Percentiles rank a stretch among this genome's conserved stretches.
Conservation (phyloP, 2,329 filamentous ascomycete species). For the Aspergillus costaricaensis region DNA sequence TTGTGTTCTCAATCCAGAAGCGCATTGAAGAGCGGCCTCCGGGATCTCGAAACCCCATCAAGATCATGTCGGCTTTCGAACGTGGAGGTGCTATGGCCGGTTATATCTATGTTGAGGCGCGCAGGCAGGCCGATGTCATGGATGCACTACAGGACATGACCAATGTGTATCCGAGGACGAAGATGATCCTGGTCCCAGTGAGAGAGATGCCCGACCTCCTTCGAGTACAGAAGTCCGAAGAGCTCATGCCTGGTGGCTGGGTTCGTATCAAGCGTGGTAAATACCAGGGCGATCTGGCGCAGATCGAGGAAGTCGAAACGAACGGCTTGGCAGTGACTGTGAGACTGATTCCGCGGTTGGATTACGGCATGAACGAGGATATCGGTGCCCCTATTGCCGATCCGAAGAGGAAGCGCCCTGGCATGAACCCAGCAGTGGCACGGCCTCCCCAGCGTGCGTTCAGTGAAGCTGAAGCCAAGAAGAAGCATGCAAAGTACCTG, state of each 20-base stretch:
- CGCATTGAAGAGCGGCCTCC: constrained; percentile 74
- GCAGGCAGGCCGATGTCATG: constrained; percentile 81
- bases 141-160: constrained; percentile 79
- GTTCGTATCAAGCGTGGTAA: constrained; percentile 82
- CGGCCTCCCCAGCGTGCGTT: constrained; percentile 87
- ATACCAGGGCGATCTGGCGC: constrained; percentile 85
- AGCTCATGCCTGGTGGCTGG: constrained; percentile 84
- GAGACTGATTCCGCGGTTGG: constrained; percentile 83
- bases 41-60: constrained; percentile 75
- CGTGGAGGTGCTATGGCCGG: constrained; percentile 87
- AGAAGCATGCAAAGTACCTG: constrained; percentile 71
- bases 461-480: constrained; percentile 88
- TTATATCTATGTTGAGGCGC: constrained; percentile 92
- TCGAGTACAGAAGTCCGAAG: constrained; percentile 81
- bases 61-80: constrained; percentile 89
- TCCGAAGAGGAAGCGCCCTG: constrained; percentile 76
- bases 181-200: constrained; percentile 85
- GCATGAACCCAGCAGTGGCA: constrained; percentile 56
- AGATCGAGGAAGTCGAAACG: constrained; percentile 87
- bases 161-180: constrained; percentile 85
- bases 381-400: constrained; percentile 56
- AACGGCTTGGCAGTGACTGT: constrained; percentile 89
- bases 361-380: constrained; percentile 89
- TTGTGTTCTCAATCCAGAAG: constrained; percentile 84
- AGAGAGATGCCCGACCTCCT: constrained; percentile 98